Percentiles rank a stretch among this genome's conserved stretches.
Conservation (phyloP, 768 basidiomycete species). For the Trametes gibbosa region DNA sequence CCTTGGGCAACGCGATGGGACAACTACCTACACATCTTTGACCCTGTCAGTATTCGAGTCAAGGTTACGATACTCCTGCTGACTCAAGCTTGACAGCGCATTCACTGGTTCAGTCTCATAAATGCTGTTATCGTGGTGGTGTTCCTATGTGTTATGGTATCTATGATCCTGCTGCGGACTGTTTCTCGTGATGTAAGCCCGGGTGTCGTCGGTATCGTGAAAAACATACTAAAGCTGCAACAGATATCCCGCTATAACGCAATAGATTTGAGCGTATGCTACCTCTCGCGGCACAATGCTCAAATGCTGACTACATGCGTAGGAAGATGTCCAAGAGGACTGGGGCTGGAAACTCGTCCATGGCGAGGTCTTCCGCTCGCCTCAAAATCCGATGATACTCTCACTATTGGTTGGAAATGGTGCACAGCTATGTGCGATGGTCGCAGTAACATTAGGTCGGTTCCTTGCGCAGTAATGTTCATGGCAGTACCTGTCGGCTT, state of each 20-base stretch:
- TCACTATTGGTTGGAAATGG: constrained; percentile 92
- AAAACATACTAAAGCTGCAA: background rate
- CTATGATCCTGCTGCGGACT: constrained; percentile 82
- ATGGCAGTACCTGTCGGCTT: background rate
- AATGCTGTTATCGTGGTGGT: constrained; percentile 90
- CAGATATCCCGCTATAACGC: constrained; percentile 94
- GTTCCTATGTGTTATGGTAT: constrained; percentile 92
- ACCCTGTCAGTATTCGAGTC: constrained; percentile 44
- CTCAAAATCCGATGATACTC: constrained; percentile 70
- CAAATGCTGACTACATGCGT: constrained; percentile 4
- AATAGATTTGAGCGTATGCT: constrained; percentile 78
- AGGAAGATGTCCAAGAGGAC: constrained; percentile 97
- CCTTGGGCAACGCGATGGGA: constrained; percentile 97
- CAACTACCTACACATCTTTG: constrained; percentile 90
- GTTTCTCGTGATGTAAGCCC: constrained; percentile 80
- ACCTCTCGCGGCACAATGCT: background rate
- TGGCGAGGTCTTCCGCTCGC: constrained; percentile 92
- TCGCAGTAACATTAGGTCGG: constrained; percentile 78
- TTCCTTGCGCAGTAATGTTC: background rate
- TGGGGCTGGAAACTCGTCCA: constrained; percentile 99
- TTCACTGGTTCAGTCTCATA: constrained; percentile 95
- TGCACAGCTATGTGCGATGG: constrained; percentile 83
- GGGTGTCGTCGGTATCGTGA: background rate
- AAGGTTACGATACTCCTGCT: background rate
- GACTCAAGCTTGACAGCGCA: constrained; percentile 38